Evolutionary conservation across 208 protist genomes (phyloP).

Genomic region (Paratrypanosoma confusum): DNA sequence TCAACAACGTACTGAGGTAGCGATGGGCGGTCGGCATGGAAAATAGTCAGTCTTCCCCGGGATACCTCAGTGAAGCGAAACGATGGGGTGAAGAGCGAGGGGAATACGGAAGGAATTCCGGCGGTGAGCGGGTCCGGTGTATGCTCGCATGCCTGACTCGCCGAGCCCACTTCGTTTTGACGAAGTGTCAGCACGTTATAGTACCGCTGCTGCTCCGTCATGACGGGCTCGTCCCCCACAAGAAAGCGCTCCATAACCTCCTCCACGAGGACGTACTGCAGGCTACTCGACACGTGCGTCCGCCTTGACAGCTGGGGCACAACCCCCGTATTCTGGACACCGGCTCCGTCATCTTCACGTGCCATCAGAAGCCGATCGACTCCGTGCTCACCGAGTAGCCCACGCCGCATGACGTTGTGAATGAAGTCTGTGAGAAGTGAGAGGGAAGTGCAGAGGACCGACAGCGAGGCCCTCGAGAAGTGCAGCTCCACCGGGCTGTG

Average conservation of each 20-base stretch:
- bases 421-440: conserved; percentile 21
- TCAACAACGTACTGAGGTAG: conserved; percentile 26
- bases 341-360: not conserved
- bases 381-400: not conserved
- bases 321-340: not conserved
- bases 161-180: no score
- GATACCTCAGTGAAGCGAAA: no score
- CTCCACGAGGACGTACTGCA: not conserved
- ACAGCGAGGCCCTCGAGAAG: conserved; percentile 20
- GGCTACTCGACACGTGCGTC: not conserved
- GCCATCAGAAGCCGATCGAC: not conserved
- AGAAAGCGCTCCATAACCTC: conserved; percentile 1
- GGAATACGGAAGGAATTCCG: no score
- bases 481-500: conserved; percentile 2
- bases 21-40: conserved; percentile 16
- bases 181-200: no score
- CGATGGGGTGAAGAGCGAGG: no score
- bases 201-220: no score
- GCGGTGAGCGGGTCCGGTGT: no score
- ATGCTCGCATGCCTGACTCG: no score
- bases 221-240: not conserved
- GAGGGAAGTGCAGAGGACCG: conserved; percentile 19
- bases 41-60: conserved; percentile 20
- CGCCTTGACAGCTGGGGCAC: no score
- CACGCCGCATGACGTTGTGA: conserved; percentile 1